Evolutionary conservation across 2,329 filamentous ascomycete species (phyloP).

Genomic region (Macrophomina phaseolina): DNA sequence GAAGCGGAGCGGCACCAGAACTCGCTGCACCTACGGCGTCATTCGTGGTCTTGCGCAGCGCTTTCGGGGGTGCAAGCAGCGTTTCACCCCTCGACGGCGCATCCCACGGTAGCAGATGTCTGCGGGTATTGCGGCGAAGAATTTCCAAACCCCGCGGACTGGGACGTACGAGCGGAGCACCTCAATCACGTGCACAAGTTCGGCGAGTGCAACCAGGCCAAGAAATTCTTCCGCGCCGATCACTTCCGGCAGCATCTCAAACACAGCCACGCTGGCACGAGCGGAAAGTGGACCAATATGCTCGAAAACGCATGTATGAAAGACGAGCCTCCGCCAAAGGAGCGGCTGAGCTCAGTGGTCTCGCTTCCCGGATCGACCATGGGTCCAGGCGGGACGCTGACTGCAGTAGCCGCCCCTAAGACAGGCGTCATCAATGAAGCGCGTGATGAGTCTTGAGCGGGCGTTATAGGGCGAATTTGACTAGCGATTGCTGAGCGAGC

Average conservation of each 20-base stretch:
- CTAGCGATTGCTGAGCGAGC: constrained; percentile 27
- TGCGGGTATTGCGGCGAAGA: constrained; percentile 97
- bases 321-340: constrained; percentile 71
- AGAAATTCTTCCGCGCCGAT: constrained; percentile 97
- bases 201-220: constrained; percentile 95
- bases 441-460: constrained; percentile 45
- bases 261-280: constrained; percentile 94
- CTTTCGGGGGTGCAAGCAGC: constrained; percentile 75
- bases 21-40: constrained; percentile 85
- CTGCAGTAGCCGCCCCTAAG: constrained; percentile 32
- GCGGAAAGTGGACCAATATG: constrained; percentile 99
- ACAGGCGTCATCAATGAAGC: constrained; percentile 46
- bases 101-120: constrained; percentile 69
- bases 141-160: constrained; percentile 85
- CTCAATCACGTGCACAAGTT: constrained; percentile 94
- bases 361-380: constrained; percentile 38
- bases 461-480: constrained; percentile 23
- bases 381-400: constrained; percentile 35
- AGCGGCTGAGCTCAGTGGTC: constrained; percentile 42
- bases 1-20: constrained; percentile 97
- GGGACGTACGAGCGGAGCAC: constrained; percentile 85
- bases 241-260: constrained; percentile 98
- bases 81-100: constrained; percentile 79
- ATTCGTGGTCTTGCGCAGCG: constrained; percentile 97
- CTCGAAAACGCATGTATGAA: constrained; percentile 96